Base-by-base conservation (phyloP, 257 asterid genomes). In the Perilla frutescens region DNA sequence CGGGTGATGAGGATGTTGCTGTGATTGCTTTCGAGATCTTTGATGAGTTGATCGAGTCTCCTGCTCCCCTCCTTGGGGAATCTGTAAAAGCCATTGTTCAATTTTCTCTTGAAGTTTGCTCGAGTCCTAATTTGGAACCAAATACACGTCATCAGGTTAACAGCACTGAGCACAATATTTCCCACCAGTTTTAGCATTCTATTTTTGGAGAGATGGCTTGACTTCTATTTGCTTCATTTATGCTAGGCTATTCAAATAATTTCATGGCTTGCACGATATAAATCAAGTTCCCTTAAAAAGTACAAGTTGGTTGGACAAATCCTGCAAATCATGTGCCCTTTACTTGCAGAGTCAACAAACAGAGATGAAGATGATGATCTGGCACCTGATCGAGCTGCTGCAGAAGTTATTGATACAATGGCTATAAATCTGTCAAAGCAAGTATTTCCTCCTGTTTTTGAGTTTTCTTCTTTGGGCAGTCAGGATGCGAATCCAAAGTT, bases 1-100 rank as follows among this genome's bases (percentile, higher is more conserved):
- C 97, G 68, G 99, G 99, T 4, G 98, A 95, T 50, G 99, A 95
- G 83, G 98, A 92, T 81, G 90, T 92, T 60, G 99, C 97, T 66
- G 86, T 89, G 73, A 83, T 95, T 75, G 99, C 98, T 74, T 95
- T 95, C 53, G 99, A 95, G 86, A 95, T 95, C 81, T 95, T 95
- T 89, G 99, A 95, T 71, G 99, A 95, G 87, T 85, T 95, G 71
- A 95, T 95, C 9, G 99, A 95, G 91, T 95, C 98, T 66, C 99
- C 99, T 70, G 98, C 97, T 61, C 99, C 98, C 63, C 90, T 95
- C 79, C 97, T 95, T 74, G 99, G 99, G 71, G 98, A 95, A 47
- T 95, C 99, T 49, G 96, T 95, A 37, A 95, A 87, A 82, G 80
- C 97, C 70, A 95, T 95, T 59, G 97, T 95, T 77, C 99, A 92